Conservation (phyloP, 2,329 filamentous ascomycete genomes). For the Trichoderma atrobrunneum region DNA sequence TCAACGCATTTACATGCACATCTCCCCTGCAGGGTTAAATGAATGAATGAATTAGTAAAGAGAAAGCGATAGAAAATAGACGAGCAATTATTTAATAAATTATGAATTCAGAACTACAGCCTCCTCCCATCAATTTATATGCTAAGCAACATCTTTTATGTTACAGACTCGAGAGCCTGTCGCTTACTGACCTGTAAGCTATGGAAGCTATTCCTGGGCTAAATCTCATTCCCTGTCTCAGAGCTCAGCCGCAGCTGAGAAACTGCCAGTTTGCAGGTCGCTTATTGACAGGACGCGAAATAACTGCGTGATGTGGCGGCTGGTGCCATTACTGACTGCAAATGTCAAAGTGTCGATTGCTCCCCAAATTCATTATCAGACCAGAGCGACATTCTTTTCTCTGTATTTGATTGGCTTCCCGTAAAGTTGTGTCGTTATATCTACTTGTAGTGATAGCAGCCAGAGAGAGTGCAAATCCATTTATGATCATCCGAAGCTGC, state of each 20-base stretch:
- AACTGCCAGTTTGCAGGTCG: neutral
- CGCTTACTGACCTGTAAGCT: neutral
- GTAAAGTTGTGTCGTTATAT: neutral
- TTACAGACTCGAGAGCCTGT: neutral
- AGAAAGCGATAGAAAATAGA: neutral
- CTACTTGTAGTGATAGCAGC: neutral
- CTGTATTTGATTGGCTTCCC: neutral
- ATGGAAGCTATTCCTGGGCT: neutral
- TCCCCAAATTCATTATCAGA: neutral
- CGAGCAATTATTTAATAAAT: neutral
- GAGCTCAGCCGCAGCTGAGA: neutral
- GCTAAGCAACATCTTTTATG: neutral
- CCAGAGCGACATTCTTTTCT: neutral
- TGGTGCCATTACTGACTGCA: neutral
- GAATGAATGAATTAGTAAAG: neutral
- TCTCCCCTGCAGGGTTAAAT: conserved; percentile 17
- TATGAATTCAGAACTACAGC: neutral
- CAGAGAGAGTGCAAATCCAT: neutral
- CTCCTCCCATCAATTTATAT: neutral
- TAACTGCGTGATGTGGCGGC: too few species aligned
- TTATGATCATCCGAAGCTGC: neutral
- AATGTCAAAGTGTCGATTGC: neutral
- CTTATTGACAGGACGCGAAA: neutral
- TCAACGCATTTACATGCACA: conserved; percentile 23
- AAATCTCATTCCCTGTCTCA: neutral